phyloP scores from a whole-genome alignment of 768 basidiomycete species.

The Panaeolus papilionaceus region DNA sequence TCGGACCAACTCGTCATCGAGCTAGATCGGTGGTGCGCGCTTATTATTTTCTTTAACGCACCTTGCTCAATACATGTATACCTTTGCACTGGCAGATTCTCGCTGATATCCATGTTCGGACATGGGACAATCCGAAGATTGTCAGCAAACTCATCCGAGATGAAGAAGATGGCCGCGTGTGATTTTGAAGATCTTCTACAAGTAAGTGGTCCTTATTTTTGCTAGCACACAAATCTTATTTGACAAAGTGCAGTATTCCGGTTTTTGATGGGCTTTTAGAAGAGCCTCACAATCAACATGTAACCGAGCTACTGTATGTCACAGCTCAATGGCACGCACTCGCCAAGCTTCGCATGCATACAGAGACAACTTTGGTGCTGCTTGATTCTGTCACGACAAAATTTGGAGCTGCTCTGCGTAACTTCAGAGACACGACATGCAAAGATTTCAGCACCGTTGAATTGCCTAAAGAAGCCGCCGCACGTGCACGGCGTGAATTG shows the following conservation, averaged over 20 bases:
- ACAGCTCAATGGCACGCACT: conserved; percentile 41
- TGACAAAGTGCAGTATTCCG: conserved; percentile 41
- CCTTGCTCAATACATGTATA: background rate
- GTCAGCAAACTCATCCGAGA: conserved; percentile 31
- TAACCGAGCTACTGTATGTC: conserved; percentile 42
- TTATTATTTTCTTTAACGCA: conserved; percentile 1
- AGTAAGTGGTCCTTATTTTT: conserved; percentile 28
- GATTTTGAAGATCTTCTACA: conserved; percentile 49
- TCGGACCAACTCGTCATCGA: conserved; percentile 30
- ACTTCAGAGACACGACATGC: conserved; percentile 36
- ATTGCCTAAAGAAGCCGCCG: conserved; percentile 43
- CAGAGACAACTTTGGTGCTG: conserved; percentile 30
- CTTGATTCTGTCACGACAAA: conserved; percentile 33
- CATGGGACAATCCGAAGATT: conserved; percentile 34
- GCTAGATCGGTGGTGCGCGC: conserved; percentile 36
- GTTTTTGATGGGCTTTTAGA: conserved; percentile 44
- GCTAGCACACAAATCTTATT: conserved; percentile 33
- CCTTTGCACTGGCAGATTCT: conserved; percentile 25
- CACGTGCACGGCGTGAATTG: conserved; percentile 29
- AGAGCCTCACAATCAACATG: conserved; percentile 29
- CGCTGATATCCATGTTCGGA: conserved; percentile 32
- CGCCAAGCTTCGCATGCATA: conserved; percentile 35
- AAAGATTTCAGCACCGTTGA: conserved; percentile 37
- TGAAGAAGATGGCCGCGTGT: conserved; percentile 39
- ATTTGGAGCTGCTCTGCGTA: conserved; percentile 37